Percentiles rank a stretch among this genome's conserved stretches.
These are phyloP conservation scores for Eimeria sp. DNA, from an alignment of 169 alveolate species.

Conservation along the genomic window DNA sequence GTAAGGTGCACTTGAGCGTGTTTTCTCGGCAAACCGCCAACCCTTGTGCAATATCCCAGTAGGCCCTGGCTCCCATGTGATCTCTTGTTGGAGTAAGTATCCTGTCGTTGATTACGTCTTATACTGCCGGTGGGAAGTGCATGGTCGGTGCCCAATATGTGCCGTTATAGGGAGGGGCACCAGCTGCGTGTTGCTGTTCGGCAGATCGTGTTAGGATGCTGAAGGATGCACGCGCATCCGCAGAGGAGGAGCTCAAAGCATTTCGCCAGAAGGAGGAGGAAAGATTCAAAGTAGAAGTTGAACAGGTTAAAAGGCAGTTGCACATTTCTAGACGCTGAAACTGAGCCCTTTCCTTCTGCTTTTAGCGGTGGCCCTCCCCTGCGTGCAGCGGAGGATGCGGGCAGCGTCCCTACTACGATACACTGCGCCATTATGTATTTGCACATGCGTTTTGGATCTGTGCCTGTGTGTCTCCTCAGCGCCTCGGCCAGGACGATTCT, in stretches of 20 bases:
- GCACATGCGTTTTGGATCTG: neutral
- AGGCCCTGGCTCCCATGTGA: too few species aligned
- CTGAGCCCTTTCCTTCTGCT: neutral
- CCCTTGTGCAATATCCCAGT: neutral
- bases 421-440: neutral
- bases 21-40: neutral
- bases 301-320: constrained; percentile 61
- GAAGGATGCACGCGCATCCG: constrained; percentile 81
- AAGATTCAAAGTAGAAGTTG: constrained; percentile 72
- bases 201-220: constrained; percentile 81
- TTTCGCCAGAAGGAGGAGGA: constrained; percentile 83
- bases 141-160: neutral
- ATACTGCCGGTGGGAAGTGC: neutral
- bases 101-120: neutral
- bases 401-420: neutral
- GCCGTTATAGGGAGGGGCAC: neutral
- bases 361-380: neutral
- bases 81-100: neutral
- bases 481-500: constrained; percentile 81
- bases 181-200: neutral
- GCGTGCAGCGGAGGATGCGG: neutral
- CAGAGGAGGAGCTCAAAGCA: constrained; percentile 81
- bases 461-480: constrained; percentile 41
- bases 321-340: neutral
- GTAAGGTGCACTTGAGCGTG: constrained; percentile 7